Conservation (phyloP, 1,284 basidiomycete species). For the Ustilago bromivora region DNA sequence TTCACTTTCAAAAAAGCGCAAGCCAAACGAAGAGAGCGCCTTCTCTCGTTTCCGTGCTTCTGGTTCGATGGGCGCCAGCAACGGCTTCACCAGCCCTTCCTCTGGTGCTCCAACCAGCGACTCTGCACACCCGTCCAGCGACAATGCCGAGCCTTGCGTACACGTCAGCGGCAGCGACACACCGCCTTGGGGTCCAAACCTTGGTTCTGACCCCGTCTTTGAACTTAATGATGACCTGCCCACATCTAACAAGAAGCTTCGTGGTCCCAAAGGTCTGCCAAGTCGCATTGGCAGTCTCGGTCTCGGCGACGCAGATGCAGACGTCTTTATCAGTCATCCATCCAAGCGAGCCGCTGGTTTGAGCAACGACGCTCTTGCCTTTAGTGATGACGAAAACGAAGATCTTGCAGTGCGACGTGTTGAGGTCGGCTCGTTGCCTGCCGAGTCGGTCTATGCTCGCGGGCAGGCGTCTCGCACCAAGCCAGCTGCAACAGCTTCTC, state of each 20-base stretch:
- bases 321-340: conserved; percentile 43
- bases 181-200: conserved; percentile 59
- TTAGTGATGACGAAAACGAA: conserved; percentile 52
- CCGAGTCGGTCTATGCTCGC: conserved; percentile 32
- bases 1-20: conserved; percentile 40
- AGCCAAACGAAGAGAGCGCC: conserved; percentile 40
- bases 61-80: conserved; percentile 23
- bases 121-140: conserved; percentile 47
- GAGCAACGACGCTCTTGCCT: conserved; percentile 51
- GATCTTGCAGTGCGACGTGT: conserved; percentile 50
- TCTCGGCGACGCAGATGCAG: conserved; percentile 34
- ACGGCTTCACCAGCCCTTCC: conserved; percentile 51
- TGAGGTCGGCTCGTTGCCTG: conserved; percentile 39
- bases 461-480: conserved; percentile 36
- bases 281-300: conserved; percentile 51
- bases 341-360: conserved; percentile 49
- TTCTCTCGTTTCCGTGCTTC: conserved; percentile 44
- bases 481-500: conserved; percentile 20
- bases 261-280: conserved; percentile 39
- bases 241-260: conserved; percentile 51
- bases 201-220: conserved; percentile 46
- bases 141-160: conserved; percentile 41
- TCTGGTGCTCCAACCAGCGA: conserved; percentile 47
- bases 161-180: conserved; percentile 64
- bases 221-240: conserved; percentile 46